Conservation (phyloP, 2,329 filamentous ascomycete species). For the Curvularia lunata region DNA sequence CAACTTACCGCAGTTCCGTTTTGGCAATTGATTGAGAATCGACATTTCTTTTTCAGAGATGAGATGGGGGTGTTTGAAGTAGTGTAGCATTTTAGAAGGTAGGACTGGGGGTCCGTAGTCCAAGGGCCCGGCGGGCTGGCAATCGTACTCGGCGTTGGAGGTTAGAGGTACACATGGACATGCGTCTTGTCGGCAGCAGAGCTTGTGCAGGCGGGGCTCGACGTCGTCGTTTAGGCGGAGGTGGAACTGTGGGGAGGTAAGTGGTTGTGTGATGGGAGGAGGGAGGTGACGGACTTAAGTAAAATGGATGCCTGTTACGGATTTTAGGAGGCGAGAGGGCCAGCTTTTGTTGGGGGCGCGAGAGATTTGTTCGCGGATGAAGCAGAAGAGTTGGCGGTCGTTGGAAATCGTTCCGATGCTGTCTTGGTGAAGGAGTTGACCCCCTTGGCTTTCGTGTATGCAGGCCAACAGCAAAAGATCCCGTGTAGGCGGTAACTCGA, state of each 20-base stretch:
- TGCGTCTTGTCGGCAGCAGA: background rate
- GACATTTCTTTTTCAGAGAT: background rate
- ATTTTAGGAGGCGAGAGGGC: background rate
- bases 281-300: background rate
- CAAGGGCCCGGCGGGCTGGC: background rate
- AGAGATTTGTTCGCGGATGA: background rate
- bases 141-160: background rate
- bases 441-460: background rate
- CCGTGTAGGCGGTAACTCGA: background rate
- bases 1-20: background rate
- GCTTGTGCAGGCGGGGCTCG: background rate
- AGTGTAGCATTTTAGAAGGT: background rate
- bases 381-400: background rate
- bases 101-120: background rate
- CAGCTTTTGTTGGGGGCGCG: background rate
- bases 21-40: background rate
- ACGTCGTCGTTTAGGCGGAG: background rate
- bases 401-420: background rate
- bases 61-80: background rate
- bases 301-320: background rate
- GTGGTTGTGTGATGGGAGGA: background rate
- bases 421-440: background rate
- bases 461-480: background rate
- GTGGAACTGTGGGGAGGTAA: background rate
- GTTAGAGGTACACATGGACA: background rate